Evolutionary conservation across 768 basidiomycete species (phyloP).

Genomic region (Nidularia sp.): DNA sequence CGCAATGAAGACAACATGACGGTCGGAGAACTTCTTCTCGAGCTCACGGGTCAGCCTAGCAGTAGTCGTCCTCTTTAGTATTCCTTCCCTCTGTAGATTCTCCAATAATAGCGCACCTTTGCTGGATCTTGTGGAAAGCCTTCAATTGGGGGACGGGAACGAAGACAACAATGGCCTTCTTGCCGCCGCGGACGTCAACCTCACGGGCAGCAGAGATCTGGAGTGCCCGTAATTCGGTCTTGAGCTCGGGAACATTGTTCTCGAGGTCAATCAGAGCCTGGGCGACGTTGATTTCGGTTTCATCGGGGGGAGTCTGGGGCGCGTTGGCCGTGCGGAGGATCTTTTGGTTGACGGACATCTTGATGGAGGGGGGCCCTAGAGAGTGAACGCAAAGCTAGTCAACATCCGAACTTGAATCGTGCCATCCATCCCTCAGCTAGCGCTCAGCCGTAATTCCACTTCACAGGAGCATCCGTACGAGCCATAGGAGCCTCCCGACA

Average conservation of each 20-base stretch:
- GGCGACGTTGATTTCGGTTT: conserved; percentile 86
- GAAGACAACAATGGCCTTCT: conserved; percentile 99
- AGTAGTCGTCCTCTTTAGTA: conserved; percentile 4
- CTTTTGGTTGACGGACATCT: conserved; percentile 81
- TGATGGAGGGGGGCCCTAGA: conserved; percentile 33
- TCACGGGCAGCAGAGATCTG: conserved; percentile 99
- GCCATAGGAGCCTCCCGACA: conserved; percentile 15
- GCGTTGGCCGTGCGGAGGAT: conserved; percentile 97
- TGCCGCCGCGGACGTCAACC: conserved; percentile 98
- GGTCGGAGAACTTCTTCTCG: conserved; percentile 99
- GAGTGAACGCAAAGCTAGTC: conserved; percentile 26
- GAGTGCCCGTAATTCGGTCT: conserved; percentile 89
- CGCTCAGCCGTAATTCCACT: conserved; percentile 9
- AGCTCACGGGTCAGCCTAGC: conserved; percentile 92
- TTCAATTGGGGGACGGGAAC: conserved; percentile 97
- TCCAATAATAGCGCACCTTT: conserved; percentile 54
- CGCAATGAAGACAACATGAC: conserved; percentile 97
- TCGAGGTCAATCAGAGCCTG: conserved; percentile 98
- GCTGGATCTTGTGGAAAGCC: conserved; percentile 98
- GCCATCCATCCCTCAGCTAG: conserved; percentile 55
- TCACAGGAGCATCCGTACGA: conserved; percentile 13
- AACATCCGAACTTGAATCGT: conserved; percentile 37
- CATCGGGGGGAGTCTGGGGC: conserved; percentile 82
- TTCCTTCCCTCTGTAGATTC: conserved; percentile 3
- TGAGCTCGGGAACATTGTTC: conserved; percentile 97